A percentile compares a stretch with the other conserved stretches of the same genome.
These are phyloP conservation scores for Platismatia glauca DNA, from an alignment of 495 filamentous ascomycete species.

Conservation along the genomic window DNA sequence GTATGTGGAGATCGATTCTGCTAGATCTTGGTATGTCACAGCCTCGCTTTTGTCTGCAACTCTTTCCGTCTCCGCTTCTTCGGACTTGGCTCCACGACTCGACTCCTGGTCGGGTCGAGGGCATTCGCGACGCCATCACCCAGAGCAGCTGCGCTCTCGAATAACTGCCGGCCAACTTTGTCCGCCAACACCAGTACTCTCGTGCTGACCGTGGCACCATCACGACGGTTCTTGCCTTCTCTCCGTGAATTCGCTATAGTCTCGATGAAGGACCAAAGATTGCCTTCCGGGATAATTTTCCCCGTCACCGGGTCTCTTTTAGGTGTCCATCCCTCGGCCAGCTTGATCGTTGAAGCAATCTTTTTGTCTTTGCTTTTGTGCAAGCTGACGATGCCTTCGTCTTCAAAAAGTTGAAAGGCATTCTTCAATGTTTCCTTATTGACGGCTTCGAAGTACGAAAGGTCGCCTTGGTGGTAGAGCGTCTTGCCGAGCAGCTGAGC, in stretches of 20 bases:
- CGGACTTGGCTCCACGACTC: too few species aligned
- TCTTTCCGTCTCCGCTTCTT: conserved; percentile 20
- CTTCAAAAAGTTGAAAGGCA: conserved; percentile 75
- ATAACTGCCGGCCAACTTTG: conserved; percentile 43
- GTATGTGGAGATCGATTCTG: not conserved
- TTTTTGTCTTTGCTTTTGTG: conserved; percentile 53
- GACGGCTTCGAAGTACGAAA: conserved; percentile 94
- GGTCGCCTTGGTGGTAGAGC: conserved; percentile 91
- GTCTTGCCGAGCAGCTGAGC: conserved; percentile 92
- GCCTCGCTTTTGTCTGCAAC: conserved; percentile 13
- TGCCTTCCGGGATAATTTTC: conserved; percentile 55
- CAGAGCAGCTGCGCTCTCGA: conserved; percentile 21
- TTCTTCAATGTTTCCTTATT: conserved; percentile 97
- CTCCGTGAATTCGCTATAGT: conserved; percentile 70
- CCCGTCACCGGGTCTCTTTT: conserved; percentile 52
- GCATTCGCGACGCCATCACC: not conserved
- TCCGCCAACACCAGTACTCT: conserved; percentile 75
- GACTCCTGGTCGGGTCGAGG: too few species aligned
- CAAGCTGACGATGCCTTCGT: conserved; percentile 78
- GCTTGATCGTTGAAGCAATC: conserved; percentile 48
- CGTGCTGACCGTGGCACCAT: conserved; percentile 79
- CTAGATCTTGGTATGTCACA: conserved; percentile 8
- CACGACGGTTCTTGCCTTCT: conserved; percentile 90
- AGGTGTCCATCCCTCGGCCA: conserved; percentile 74
- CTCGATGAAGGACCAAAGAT: conserved; percentile 84